Base-by-base conservation (phyloP, 768 basidiomycete species). In the Tephrocybe sp. region DNA sequence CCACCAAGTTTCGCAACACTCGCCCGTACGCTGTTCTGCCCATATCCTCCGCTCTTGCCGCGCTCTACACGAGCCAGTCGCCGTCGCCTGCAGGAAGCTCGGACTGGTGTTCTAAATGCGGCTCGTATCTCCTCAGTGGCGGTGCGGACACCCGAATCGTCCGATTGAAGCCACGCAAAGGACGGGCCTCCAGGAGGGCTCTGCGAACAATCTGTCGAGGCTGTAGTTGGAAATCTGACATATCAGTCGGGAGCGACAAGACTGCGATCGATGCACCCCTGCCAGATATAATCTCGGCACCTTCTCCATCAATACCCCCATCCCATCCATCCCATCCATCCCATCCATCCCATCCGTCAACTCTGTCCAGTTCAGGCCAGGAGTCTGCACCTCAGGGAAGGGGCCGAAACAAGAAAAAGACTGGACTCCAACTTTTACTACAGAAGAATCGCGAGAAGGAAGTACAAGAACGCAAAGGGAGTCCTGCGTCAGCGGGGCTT, bases 381-480 rank as follows among this genome's bases (percentile, higher is more conserved):
- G 43, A 51, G 36, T 34, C 59, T 6, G 11, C 45, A 17, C 18
- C 51, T 37, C 58, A 57, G 25, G 25, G 61, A 4, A 77, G 71
- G 47, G 48, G 69, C 7, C 73, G 75, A 9, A 62, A 71, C 10
- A 86, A 85, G 66, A 82, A 81, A 64, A 80, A 77, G 58, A 65
- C 76, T 0, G 76, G 76, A 9, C 62, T 91, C 36, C 85, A 83
- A 62, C 76, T 81, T 37, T 76, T 91, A 72, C 71, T 90, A 28
- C 76, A 76, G 23, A 78, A 79, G 34, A 86, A 85, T 55, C 79
- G 77, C 41, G 72, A 84, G 55, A 72, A 76, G 58, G 72, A 79
- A 61, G 69, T 71, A 44, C 72, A 69, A 57, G 72, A 74, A 66
- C 64, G 60, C 58, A 56, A 50, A 53, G 63, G 54, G 45, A 68